Conservation (phyloP, 306 rosid genomes). For the Betula pendula region DNA sequence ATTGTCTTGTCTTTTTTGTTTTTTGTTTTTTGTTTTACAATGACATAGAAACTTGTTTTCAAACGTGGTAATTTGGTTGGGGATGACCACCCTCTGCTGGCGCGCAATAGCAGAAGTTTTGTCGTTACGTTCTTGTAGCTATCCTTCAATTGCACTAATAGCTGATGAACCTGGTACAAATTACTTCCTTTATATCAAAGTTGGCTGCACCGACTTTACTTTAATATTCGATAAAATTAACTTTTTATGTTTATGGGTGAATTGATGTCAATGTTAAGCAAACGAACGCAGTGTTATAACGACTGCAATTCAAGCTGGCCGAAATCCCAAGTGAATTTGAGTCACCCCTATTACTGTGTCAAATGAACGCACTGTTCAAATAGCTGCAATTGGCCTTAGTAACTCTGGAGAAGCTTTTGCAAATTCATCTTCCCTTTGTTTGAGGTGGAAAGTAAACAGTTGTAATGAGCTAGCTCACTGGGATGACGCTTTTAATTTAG, state of each 20-base stretch:
- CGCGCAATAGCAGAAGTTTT: conserved; percentile 56
- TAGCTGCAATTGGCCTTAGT: conserved; percentile 76
- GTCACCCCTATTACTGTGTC: conserved; percentile 74
- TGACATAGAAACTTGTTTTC: conserved; percentile 72
- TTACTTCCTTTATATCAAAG: conserved; percentile 20
- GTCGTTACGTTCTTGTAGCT: conserved; percentile 53
- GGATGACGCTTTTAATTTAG: conserved; percentile 52
- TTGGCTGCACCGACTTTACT: conserved; percentile 18
- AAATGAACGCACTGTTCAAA: conserved; percentile 72
- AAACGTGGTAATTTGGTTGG: conserved; percentile 85
- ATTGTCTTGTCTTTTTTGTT: too few relatives aligned
- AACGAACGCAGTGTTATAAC: conserved; percentile 53
- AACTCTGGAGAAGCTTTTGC: conserved; percentile 75
- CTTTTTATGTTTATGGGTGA: conserved; percentile 21
- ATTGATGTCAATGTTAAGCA: conserved; percentile 47
- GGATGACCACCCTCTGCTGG: conserved; percentile 85
- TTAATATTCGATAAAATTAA: background rate
- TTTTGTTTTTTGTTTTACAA: conserved; percentile 26
- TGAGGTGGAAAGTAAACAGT: conserved; percentile 79
- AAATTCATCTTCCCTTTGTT: conserved; percentile 81
- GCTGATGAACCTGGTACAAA: conserved; percentile 80
- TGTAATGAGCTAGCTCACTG: conserved; percentile 79
- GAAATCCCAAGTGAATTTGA: conserved; percentile 47
- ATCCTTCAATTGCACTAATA: conserved; percentile 75
- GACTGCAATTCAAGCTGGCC: conserved; percentile 69